These are phyloP conservation scores for Knufia petricola DNA, from an alignment of 2,329 filamentous ascomycete species.

Conservation along the genomic window DNA sequence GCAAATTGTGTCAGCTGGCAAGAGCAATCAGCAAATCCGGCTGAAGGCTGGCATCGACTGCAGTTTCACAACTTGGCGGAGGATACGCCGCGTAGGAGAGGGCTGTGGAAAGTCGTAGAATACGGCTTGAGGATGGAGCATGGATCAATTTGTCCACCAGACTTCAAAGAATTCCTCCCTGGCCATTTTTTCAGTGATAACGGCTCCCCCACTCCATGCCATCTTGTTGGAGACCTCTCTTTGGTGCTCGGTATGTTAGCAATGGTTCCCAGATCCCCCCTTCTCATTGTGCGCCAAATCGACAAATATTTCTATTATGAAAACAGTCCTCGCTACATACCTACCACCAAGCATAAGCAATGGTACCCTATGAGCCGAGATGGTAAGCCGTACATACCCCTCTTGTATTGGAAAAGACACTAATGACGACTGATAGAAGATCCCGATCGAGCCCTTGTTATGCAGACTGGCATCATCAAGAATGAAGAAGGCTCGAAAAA, in stretches of 20 bases:
- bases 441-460: neutral
- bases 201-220: neutral
- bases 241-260: neutral
- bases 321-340: neutral
- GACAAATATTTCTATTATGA: neutral
- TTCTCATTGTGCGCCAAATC: neutral
- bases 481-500: neutral
- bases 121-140: neutral
- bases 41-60: neutral
- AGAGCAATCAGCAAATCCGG: neutral
- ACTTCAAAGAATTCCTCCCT: neutral
- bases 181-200: neutral
- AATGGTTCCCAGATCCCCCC: neutral
- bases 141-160: neutral
- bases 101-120: neutral
- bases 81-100: neutral
- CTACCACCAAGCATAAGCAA: neutral
- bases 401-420: neutral
- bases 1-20: no score
- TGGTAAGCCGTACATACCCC: neutral
- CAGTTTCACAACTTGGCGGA: neutral
- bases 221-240: slow-evolving; percentile 5
- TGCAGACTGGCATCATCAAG: neutral
- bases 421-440: neutral
- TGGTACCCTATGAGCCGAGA: neutral